Evolutionary conservation across 2,329 filamentous ascomycete species (phyloP), one percentile per base, ranked within the genome.

Genomic region (Pezicula radicicola): DNA sequence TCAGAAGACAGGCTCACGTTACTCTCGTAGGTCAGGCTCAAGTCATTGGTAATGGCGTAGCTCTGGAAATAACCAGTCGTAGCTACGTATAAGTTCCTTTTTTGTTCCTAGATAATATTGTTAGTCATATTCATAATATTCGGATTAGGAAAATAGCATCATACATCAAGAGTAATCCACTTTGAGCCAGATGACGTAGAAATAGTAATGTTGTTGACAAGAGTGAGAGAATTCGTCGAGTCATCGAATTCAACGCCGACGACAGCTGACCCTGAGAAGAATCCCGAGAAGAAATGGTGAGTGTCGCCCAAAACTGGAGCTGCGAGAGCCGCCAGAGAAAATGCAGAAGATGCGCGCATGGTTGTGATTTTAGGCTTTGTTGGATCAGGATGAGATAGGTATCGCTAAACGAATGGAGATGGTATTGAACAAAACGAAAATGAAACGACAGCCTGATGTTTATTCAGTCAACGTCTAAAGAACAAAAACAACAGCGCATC

Each of bases 221-320:
- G 46, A 5, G 56, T 58, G 13, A 64, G 58, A 15, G 57, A 50
- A 4, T 57, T 54, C 2, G 57, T 50, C 28, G 62, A 13, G 65
- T 72, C 43, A 59, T 72, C 41, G 55, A 67, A 55, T 49, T 67
- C 7, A 61, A 72, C 51, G 9, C 41, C 55, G 16, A 49, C 45
- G 10, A 60, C 55, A 35, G 50, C 46, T 2, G 51, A 40, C n/a
- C 53, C 52, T 7, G 25, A 28, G 48, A 59, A 59, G 19, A 50
- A 50, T 12, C 57, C 57, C 6, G 53, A 41, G 41, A 59, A 59
- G 44, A 59, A 48, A 37, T 55, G 46, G 16, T 59, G 57, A 16
- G 49, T 46, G 13, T 30, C 41, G 13, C 50, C 46, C 16, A 49
- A 16, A 30, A 46, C 46, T 21, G 39, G 50, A 19, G 46, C 40